Conservation (phyloP, 768 basidiomycete genomes). For the Pleurotus tuber-regium region DNA sequence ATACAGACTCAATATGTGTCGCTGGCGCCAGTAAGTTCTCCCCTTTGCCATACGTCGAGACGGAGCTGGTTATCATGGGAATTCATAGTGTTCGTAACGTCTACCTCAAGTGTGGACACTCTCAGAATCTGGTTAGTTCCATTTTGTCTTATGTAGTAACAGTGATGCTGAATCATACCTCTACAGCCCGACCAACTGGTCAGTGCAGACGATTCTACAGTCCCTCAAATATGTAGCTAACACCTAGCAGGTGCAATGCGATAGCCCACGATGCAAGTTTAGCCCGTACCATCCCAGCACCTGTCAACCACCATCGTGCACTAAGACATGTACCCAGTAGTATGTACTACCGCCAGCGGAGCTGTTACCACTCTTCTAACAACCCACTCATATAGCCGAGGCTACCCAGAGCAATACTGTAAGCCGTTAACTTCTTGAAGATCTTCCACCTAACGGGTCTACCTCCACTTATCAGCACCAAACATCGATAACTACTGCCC, state of each 20-base stretch:
- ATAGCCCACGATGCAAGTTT: slow-evolving; percentile 46
- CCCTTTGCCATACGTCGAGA: slow-evolving; percentile 3
- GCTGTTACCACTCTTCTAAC: slow-evolving; percentile 8
- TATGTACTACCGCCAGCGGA: slow-evolving; percentile 22
- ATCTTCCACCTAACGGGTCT: neutral
- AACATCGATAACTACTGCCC: slow-evolving; percentile 40
- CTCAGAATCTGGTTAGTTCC: slow-evolving; percentile 36
- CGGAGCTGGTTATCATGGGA: neutral
- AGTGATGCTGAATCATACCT: too few species aligned
- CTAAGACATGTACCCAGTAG: slow-evolving; percentile 46
- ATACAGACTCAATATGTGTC: slow-evolving; percentile 41
- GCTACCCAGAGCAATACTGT: slow-evolving; percentile 48
- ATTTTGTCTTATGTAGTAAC: too few species aligned
- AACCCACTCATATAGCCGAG: slow-evolving; percentile 26
- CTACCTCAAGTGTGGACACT: slow-evolving; percentile 49
- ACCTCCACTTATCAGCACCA: slow-evolving; percentile 30
- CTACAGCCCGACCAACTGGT: slow-evolving; percentile 30
- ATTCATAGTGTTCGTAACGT: slow-evolving; percentile 41
- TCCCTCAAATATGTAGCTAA: neutral
- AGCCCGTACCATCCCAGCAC: slow-evolving; percentile 43
- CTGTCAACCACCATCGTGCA: slow-evolving; percentile 36
- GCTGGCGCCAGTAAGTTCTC: slow-evolving; percentile 47
- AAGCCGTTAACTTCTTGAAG: slow-evolving; percentile 15
- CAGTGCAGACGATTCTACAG: slow-evolving; percentile 8
- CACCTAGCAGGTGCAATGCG: slow-evolving; percentile 41